phyloP scores from a whole-genome alignment of 768 basidiomycete species.

The Porpolomopsis calyptriformis region DNA sequence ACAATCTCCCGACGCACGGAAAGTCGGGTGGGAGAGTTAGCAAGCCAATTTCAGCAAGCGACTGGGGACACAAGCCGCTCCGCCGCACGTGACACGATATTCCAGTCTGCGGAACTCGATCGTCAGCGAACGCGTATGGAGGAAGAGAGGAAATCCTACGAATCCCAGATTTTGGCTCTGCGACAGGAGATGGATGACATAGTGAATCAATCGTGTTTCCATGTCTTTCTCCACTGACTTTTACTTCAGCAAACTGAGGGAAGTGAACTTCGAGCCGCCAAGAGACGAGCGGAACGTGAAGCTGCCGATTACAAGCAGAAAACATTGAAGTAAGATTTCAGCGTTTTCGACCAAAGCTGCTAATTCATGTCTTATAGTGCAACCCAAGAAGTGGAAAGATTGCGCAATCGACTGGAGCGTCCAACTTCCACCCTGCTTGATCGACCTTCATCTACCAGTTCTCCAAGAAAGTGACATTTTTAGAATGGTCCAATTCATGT shows the following conservation, averaged over 20 bases:
- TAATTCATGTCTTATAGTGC: conserved; percentile 30
- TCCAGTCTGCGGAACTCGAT: conserved; percentile 50
- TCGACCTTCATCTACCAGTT: conserved; percentile 4
- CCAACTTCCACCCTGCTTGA: conserved; percentile 31
- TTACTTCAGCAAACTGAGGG: conserved; percentile 54
- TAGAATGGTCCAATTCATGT: not conserved
- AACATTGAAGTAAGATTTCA: conserved; percentile 44
- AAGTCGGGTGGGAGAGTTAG: conserved; percentile 63
- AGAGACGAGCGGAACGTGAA: conserved; percentile 69
- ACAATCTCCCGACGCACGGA: conserved; percentile 51
- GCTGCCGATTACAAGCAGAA: conserved; percentile 65
- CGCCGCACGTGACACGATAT: conserved; percentile 38
- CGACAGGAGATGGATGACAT: conserved; percentile 49
- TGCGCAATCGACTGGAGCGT: conserved; percentile 53
- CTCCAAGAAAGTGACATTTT: not conserved
- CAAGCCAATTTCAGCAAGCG: conserved; percentile 44
- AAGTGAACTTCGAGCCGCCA: conserved; percentile 54
- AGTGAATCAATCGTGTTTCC: conserved; percentile 31
- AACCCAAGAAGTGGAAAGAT: conserved; percentile 58
- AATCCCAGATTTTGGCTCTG: conserved; percentile 45
- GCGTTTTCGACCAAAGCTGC: conserved; percentile 4
- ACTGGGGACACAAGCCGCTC: conserved; percentile 37
- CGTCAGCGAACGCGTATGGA: conserved; percentile 52
- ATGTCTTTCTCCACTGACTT: conserved; percentile 4
- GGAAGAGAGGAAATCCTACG: conserved; percentile 52